Conservation (phyloP, 78 protist species). For the Planoprotostelium fungivorum region DNA sequence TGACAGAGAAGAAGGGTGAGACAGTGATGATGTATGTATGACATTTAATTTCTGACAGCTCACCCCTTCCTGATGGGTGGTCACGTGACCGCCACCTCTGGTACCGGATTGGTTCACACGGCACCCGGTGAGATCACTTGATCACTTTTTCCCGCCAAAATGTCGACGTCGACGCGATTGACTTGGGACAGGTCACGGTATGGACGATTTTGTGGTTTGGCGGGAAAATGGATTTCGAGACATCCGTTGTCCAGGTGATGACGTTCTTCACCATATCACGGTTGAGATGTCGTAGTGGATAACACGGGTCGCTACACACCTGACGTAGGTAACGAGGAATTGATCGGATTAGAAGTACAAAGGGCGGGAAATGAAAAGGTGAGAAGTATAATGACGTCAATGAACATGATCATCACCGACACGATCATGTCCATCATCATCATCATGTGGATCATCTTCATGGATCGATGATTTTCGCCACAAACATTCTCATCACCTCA, state of each 20-base stretch:
- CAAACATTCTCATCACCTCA: too few relatives aligned
- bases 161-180: too few relatives aligned
- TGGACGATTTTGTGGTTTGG: conserved; percentile 73
- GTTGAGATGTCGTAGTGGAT: conserved; percentile 32
- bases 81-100: conserved; percentile 76
- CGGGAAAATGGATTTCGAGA: neutral
- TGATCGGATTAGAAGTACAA: conserved; percentile 64
- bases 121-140: conserved; percentile 64
- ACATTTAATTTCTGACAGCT: neutral
- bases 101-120: conserved; percentile 94
- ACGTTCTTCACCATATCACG: neutral
- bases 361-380: conserved; percentile 41
- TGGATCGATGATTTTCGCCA: too few relatives aligned
- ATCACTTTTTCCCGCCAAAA: neutral
- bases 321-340: conserved; percentile 24
- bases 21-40: neutral
- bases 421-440: too few relatives aligned
- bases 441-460: too few relatives aligned
- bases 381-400: too few relatives aligned
- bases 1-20: neutral
- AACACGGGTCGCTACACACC: conserved; percentile 57
- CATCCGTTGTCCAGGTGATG: neutral
- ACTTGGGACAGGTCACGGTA: conserved; percentile 75
- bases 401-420: too few relatives aligned
- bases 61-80: conserved; percentile 42